These are phyloP conservation scores for Yamadazyma oceani DNA, from an alignment of 1,139 yeast genomes.

Conservation along the genomic window DNA sequence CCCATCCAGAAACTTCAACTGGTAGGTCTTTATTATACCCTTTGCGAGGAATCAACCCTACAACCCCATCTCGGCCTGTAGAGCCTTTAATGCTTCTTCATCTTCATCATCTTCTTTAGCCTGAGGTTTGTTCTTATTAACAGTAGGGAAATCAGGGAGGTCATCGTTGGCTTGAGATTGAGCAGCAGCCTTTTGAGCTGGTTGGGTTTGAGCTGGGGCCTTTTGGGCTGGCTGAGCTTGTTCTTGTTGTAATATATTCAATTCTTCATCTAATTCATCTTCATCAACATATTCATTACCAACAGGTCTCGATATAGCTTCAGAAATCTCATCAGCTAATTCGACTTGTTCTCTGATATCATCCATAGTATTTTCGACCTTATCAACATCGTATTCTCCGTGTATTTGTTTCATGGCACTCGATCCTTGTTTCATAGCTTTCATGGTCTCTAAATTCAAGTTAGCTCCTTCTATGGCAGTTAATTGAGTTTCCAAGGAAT, in stretches of 20 bases:
- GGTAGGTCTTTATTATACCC: no score
- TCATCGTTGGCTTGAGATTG: slow-evolving; percentile 18
- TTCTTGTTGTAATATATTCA: slow-evolving; percentile 86
- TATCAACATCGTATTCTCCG: slow-evolving; percentile 91
- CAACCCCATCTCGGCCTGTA: slow-evolving; percentile 95
- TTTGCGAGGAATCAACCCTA: no score
- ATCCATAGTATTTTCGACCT: slow-evolving; percentile 98
- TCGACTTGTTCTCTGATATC: slow-evolving; percentile 97
- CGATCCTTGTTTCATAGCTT: slow-evolving; percentile 98
- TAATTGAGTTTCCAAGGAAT: slow-evolving; percentile 84
- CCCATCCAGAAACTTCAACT: no score
- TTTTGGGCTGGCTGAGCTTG: slow-evolving; percentile 30
- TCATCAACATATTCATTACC: slow-evolving; percentile 76
- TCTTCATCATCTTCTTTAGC: slow-evolving; percentile 74
- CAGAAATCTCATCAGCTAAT: slow-evolving; percentile 90
- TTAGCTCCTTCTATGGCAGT: slow-evolving; percentile 92
- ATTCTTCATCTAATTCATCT: slow-evolving; percentile 87
- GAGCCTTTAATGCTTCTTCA: slow-evolving; percentile 84
- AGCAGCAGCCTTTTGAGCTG: slow-evolving; percentile 12
- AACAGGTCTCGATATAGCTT: slow-evolving; percentile 91
- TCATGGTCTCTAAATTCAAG: slow-evolving; percentile 95
- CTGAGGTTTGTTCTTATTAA: slow-evolving; percentile 38
- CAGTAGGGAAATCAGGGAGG: slow-evolving; percentile 53
- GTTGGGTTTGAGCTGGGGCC: slow-evolving; percentile 16
- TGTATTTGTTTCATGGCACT: slow-evolving; percentile 95